Base-by-base conservation (phyloP, 2,329 filamentous ascomycete genomes). In the Shiraia bambusicola region DNA sequence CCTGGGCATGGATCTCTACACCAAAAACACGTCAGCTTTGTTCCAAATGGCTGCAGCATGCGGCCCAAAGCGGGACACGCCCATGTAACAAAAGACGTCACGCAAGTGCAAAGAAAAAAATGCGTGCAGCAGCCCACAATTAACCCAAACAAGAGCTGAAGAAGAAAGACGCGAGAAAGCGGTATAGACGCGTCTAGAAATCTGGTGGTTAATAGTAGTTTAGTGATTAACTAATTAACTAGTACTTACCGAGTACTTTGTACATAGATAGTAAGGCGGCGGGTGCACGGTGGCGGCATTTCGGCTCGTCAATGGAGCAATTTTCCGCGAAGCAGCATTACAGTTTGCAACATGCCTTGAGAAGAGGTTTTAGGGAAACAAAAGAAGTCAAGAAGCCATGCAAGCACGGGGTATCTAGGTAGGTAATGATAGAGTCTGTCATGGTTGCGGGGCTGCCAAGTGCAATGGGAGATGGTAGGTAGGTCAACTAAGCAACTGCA, bases 131-230 rank as follows among this genome's bases (percentile, higher is more conserved):
- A 54, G 40, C 49, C 49, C 53, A 58, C 48, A 29, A 37, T 47
- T 45, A 34, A 32, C 33, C 36, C 50, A 47, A 39, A 47, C 52
- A 58, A 52, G 56, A 58, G 49, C 48, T 36, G 45, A 45, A 44
- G 50, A 56, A 49, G 45, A 38, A 36, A 43, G 49, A 56, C 52
- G 52, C 52, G 53, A 58, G 46, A 45, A 42, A 44, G 54, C 57
- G 54, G 42, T 53, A 57, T 53, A 44, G 52, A 68, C 65, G 63
- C 65, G 63, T 68, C 58, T 43, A 50, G 52, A 63, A 56, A 61
- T 43, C 43, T 53, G 48, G 45, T 47, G 37, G 24, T 28, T 48
- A 39, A n/a, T n/a, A n/a, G n/a, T n/a, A n/a, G n/a, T n/a, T n/a
- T n/a, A n/a, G n/a, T n/a, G n/a, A n/a, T n/a, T n/a, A n/a, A n/a